Evolutionary conservation across 2,329 filamentous ascomycete genomes (phyloP).

Genomic region (Alternaria tenuissima): DNA sequence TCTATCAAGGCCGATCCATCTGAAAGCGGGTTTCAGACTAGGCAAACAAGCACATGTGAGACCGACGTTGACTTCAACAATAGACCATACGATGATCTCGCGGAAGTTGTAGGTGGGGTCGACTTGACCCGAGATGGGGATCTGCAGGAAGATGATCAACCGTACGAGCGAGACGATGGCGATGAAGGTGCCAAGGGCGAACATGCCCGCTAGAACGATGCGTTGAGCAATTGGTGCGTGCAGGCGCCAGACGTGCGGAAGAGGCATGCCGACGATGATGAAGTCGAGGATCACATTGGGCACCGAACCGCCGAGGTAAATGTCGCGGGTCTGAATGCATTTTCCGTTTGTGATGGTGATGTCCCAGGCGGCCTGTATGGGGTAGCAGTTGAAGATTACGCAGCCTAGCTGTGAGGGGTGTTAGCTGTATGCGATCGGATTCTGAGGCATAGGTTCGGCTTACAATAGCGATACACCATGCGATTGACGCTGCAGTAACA

Average conservation of each 20-base stretch:
- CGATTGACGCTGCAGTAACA: slow-evolving; percentile 20
- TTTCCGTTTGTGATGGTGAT: slow-evolving; percentile 27
- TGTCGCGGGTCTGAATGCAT: slow-evolving; percentile 26
- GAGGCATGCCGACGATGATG: slow-evolving; percentile 32
- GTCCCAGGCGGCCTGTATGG: slow-evolving; percentile 32
- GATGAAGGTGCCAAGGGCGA: slow-evolving; percentile 35
- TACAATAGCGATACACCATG: slow-evolving; percentile 33
- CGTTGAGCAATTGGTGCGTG: slow-evolving; percentile 33
- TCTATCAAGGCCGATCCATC: slow-evolving; percentile 25
- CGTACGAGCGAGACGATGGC: slow-evolving; percentile 34
- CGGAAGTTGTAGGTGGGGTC: slow-evolving; percentile 38
- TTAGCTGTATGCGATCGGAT: neutral
- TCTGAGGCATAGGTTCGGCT: neutral
- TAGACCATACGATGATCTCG: slow-evolving; percentile 36
- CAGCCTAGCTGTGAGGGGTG: slow-evolving; percentile 19
- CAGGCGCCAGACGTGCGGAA: slow-evolving; percentile 36
- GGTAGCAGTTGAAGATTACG: slow-evolving; percentile 31
- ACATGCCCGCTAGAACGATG: slow-evolving; percentile 33
- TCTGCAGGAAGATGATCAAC: slow-evolving; percentile 33
- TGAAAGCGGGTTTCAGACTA: slow-evolving; percentile 27
- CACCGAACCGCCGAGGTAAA: slow-evolving; percentile 35
- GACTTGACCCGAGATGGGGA: slow-evolving; percentile 25
- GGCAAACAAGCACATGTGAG: slow-evolving; percentile 34
- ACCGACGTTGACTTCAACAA: slow-evolving; percentile 38
- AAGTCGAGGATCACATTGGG: slow-evolving; percentile 37